Conservation (phyloP, 2,329 filamentous ascomycete genomes). For the Taxawa tesnikishii region DNA sequence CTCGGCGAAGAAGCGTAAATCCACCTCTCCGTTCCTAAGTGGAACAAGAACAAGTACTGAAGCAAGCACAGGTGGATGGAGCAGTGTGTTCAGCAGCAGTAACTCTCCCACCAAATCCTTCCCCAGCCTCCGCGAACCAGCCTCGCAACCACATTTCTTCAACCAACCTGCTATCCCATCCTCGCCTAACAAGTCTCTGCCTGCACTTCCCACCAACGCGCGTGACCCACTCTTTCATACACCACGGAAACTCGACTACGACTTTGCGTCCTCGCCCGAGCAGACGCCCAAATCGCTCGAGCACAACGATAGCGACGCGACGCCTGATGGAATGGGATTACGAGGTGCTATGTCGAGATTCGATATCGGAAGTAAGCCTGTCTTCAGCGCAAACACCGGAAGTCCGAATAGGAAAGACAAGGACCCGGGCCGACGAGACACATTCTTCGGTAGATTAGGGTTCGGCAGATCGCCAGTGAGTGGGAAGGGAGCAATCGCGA, state of each 20-base stretch:
- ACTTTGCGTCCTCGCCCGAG: slow-evolving; percentile 33
- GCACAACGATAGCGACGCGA: slow-evolving; percentile 25
- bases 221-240: slow-evolving; percentile 21
- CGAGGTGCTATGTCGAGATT: slow-evolving; percentile 12
- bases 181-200: slow-evolving; percentile 24
- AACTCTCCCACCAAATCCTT: slow-evolving; percentile 37
- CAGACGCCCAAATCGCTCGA: slow-evolving; percentile 36
- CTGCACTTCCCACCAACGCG: slow-evolving; percentile 22
- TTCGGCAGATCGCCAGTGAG: neutral
- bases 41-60: too few relatives aligned
- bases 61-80: slow-evolving; percentile 12
- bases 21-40: slow-evolving; percentile 6
- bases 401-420: slow-evolving; percentile 5
- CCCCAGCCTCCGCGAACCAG: slow-evolving; percentile 35
- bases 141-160: slow-evolving; percentile 39
- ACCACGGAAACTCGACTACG: slow-evolving; percentile 20
- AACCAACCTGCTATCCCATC: slow-evolving; percentile 15
- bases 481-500: neutral
- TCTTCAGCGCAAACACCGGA: slow-evolving; percentile 1
- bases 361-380: slow-evolving; percentile 5
- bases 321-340: slow-evolving; percentile 21
- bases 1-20: slow-evolving; percentile 27
- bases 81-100: slow-evolving; percentile 24
- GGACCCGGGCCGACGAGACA: slow-evolving; percentile 1
- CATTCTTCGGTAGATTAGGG: too few relatives aligned